phyloP scores from a whole-genome alignment of 441 rosid species.

The Daphne laureola region DNA sequence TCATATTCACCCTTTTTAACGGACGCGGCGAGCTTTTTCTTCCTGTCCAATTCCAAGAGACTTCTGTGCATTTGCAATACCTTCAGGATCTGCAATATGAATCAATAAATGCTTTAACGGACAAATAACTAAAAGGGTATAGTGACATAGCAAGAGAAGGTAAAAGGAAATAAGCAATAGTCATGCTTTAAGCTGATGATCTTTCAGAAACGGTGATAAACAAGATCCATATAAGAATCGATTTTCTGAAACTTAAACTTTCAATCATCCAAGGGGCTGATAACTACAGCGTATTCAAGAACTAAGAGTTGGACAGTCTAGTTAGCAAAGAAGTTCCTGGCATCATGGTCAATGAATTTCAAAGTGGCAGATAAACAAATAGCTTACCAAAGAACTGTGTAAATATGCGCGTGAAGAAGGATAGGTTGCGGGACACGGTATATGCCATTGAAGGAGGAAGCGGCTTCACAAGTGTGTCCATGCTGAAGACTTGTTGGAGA shows the following conservation, averaged over 20 bases:
- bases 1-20: conserved; percentile 23
- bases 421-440: conserved; percentile 83
- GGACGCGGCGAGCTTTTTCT: conserved; percentile 77
- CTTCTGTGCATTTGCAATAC: conserved; percentile 86
- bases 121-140: neutral
- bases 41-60: conserved; percentile 94
- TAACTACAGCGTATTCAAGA: neutral
- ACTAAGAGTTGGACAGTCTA: neutral
- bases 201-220: too few relatives aligned
- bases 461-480: conserved; percentile 94
- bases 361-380: conserved; percentile 8
- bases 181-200: neutral
- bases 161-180: neutral
- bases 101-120: conserved; percentile 3
- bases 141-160: neutral
- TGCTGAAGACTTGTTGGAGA: conserved; percentile 78
- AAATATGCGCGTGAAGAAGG: conserved; percentile 91
- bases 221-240: too few relatives aligned
- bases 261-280: neutral
- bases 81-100: conserved; percentile 80
- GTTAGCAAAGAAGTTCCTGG: neutral
- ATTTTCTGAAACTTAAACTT: neutral
- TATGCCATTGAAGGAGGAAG: conserved; percentile 90
- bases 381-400: conserved; percentile 94
- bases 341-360: neutral